Evolutionary conservation across 1,284 basidiomycete genomes (phyloP), one percentile per base, ranked within the genome.

Genomic region (Ceratobasidium sp.): DNA sequence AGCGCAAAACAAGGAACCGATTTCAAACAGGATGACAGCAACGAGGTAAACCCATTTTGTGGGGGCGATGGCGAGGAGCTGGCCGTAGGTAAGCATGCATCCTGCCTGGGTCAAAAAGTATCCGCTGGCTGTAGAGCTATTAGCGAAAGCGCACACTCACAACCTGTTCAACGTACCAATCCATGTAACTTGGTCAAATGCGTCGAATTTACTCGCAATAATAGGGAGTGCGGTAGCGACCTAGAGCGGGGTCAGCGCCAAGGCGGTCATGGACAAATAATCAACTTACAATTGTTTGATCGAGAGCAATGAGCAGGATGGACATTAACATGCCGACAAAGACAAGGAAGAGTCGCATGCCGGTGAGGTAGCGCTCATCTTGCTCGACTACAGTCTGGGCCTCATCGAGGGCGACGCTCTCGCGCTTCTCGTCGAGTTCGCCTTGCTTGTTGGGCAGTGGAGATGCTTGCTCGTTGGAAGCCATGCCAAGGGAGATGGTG

Each of bases 1-100:
- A 35, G 79, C 71, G 68, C 72, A 73, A 54, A 74, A 73, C 52
- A 74, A 54, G 20, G 76, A 76, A n/a, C 72, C 72, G 17, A 67
- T 55, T 20, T 69, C 64, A 38, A 80, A 81, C 62, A 79, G 69
- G 52, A 76, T 42, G 25, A 81, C 76, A 2, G 78, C 76, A 22
- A 71, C 56, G 27, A 80, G 73, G 72, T 77, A 80, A 22, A 75
- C 74, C 72, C 74, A 75, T 72, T 77, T 77, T 57, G 71, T 70
- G 29, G 70, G 70, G 42, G 72, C 72, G 35, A 75, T 68, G 45
- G 72, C 73, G 17, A 77, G 72, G 38, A 75, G 56, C 55, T 76
- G 74, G 22, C 75, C 76, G 55, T 71, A 76, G 49, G 72, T 68
- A 32, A 77, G 70, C 40, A 77, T 68, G 32, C 64, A 57, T 8